Evolutionary conservation across 148 eudicot species (phyloP), one percentile per base, ranked within the genome.

Genomic region (Amaranthus cruentus): DNA sequence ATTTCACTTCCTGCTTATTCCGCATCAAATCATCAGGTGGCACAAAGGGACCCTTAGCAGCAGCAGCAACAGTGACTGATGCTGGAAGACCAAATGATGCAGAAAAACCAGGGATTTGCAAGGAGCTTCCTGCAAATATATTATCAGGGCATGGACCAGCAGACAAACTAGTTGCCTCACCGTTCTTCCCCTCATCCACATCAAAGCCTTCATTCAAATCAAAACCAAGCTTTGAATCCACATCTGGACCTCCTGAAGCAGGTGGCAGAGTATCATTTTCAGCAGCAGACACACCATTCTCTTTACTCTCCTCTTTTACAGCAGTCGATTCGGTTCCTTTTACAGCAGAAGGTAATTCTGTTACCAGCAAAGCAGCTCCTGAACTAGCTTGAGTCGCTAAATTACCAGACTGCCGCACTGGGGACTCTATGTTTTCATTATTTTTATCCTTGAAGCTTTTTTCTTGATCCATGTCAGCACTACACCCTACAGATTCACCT

Each of bases 201-300:
- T 57, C 44, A 6, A 91, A 76, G 14, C 89, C 90, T 84, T 91
- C 93, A 68, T 91, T 91, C 73, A 91, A 78, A 73, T 91, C 96
- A 75, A 91, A 91, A 66, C 78, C 82, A 49, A 80, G 80, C 80
- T 84, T 88, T 82, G 74, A 58, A 70, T 74, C 82, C 44, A 53
- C 46, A 81, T 77, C 86, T 11, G 79, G 70, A 61, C 84, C 46
- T 69, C 70, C 81, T 68, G 63, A 58, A 47, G 79, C 73, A 74
- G 80, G 42, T 52, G 73, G 49, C 12, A 60, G 48, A 69, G 83
- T 70, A 57, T 55, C 68, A 59, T 75, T 79, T 3, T 64, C 83
- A 5, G 58, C 53, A 18, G 70, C 62, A 9, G 81, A 70, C 56
- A 64, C 68, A 46, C 21, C 15, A 7, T 77, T 76, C 38, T 43